Conservation (phyloP, 495 filamentous ascomycete species). For the Penicillium paxilli region DNA sequence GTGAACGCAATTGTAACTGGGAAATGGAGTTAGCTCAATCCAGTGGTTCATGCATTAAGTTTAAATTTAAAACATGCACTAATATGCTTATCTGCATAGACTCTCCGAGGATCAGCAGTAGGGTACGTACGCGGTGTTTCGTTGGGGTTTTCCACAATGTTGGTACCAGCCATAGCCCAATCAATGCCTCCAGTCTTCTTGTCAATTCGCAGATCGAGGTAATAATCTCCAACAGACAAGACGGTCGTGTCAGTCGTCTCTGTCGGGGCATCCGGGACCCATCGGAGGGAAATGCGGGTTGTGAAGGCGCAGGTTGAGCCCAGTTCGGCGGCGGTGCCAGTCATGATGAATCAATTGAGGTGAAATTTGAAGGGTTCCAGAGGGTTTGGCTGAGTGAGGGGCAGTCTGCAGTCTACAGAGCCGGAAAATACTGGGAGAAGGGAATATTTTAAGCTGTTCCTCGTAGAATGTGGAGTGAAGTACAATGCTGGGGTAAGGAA, state of each 20-base stretch:
- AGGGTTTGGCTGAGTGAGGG: no score
- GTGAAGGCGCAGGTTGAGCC: slow-evolving; percentile 11
- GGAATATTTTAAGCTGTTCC: neutral
- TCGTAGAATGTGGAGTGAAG: slow-evolving; percentile 1
- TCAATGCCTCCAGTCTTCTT: slow-evolving; percentile 17
- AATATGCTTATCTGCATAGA: no score
- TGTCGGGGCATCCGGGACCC: slow-evolving; percentile 11
- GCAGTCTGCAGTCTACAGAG: no score
- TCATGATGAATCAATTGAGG: slow-evolving; percentile 6
- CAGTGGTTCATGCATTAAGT: no score
- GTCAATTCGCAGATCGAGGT: slow-evolving; percentile 20
- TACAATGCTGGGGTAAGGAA: neutral
- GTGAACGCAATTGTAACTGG: slow-evolving; percentile 39
- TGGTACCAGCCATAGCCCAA: slow-evolving; percentile 23
- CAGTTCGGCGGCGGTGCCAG: slow-evolving; percentile 7
- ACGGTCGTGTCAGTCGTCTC: slow-evolving; percentile 23
- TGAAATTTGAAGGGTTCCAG: no score
- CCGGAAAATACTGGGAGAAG: no score
- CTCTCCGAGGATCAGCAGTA: no score
- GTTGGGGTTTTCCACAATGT: slow-evolving; percentile 9
- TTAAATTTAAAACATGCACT: no score
- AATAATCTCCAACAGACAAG: slow-evolving; percentile 14
- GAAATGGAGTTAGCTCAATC: slow-evolving; percentile 4
- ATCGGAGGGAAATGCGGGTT: slow-evolving; percentile 19
- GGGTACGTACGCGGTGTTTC: slow-evolving; percentile 9